These are phyloP conservation scores for Penicillium subrubescens DNA, from an alignment of 495 filamentous ascomycete species.

Conservation along the genomic window DNA sequence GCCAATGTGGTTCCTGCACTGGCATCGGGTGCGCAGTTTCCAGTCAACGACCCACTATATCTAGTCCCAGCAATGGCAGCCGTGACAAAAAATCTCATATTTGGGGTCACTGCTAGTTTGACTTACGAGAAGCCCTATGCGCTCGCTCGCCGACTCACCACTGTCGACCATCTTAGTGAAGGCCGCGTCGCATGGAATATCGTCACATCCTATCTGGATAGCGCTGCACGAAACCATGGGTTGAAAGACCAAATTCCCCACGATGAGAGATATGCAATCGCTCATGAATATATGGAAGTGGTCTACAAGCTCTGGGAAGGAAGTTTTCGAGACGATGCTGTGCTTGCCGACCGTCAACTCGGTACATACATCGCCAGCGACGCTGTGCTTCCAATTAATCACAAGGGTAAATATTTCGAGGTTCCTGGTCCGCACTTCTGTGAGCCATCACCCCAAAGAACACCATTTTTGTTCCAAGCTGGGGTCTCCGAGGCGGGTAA, in stretches of 20 bases:
- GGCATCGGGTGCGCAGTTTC: conserved; percentile 35
- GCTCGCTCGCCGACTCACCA: conserved; percentile 58
- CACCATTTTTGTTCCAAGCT: background rate
- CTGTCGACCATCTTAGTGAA: conserved; percentile 57
- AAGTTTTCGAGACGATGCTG: conserved; percentile 69
- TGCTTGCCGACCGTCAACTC: conserved; percentile 23
- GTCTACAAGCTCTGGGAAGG: conserved; percentile 70
- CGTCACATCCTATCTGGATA: background rate
- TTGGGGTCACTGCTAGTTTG: conserved; percentile 52
- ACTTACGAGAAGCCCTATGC: conserved; percentile 65
- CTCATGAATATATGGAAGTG: conserved; percentile 67
- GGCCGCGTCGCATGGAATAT: background rate
- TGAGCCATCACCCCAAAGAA: background rate
- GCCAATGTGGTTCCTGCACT: conserved; percentile 30
- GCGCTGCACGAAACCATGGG: background rate
- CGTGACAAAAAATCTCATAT: conserved; percentile 55
- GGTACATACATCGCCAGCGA: background rate
- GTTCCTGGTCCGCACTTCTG: background rate
- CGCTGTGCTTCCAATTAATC: background rate
- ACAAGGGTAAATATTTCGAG: background rate
- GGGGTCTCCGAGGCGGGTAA: background rate
- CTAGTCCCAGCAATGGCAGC: conserved; percentile 58
- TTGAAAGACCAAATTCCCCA: conserved; percentile 34
- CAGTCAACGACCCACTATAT: conserved; percentile 48
- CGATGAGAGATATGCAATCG: conserved; percentile 67